Base-by-base conservation (phyloP, 768 basidiomycete genomes). In the Phylloporus sp. region DNA sequence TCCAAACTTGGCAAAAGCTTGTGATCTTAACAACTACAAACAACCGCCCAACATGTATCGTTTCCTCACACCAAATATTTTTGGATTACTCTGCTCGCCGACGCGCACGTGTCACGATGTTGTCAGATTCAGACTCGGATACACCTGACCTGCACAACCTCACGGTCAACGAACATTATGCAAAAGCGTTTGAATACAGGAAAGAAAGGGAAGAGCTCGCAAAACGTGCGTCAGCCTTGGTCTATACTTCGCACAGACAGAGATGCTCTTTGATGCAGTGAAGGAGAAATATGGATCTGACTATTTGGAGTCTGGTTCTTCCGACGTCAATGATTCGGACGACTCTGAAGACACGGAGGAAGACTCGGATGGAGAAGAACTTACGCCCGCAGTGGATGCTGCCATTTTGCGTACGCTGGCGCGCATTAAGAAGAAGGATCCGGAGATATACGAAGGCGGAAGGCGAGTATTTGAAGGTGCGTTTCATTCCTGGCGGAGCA, bases 331-430 rank as follows among this genome's bases (percentile, higher is more conserved):
- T 11, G 69, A 69, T 17, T 75, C 71, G 1, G 73, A 72, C 15
- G 80, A 76, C 3, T 86, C 84, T 0, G 87, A 90, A 61, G 77
- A 78, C 23, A 84, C 80, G 34, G 89, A 91, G 57, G 94, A 98
- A 61, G 94, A 98, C 62, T 89, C 93, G 60, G 88, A 95, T 47
- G 96, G 93, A 13, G 90, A 91, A 56, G 90, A 97, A 63, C 78
- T 98, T 41, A 98, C 94, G 0, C 92, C 93, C 5, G 84, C 84
- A 0, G 80, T 97, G 40, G 95, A 97, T 58, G 96, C 83, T 35
- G 96, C 96, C 17, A 96, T 98, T 57, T 75, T 98, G 32, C 75
- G 91, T 38, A 98, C 92, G 1, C 73, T 99, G 9, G 89, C 85
- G 0, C 78, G 84, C 56, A 96, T 98, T 45, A 80, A 80, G 62